These are phyloP conservation scores for Syncephalastrum contaminatum DNA, from an alignment of 371 early-diverging fungal species.

Conservation along the genomic window DNA sequence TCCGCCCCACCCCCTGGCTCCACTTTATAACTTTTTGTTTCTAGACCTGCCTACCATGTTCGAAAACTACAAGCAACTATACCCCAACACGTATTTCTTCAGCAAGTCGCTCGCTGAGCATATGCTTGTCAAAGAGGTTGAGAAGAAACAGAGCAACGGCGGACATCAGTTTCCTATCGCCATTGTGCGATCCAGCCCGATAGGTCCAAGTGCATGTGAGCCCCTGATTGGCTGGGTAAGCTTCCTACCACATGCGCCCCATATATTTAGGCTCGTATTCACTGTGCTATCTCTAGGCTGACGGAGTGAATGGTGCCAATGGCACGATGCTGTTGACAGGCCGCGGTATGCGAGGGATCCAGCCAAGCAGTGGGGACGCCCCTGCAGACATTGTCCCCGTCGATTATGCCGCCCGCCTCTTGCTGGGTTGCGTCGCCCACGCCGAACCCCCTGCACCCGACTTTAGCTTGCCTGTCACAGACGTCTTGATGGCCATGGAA, in stretches of 20 bases:
- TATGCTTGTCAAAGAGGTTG: conserved; percentile 43
- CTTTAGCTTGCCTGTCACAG: conserved; percentile 8
- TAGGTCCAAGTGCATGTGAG: conserved; percentile 52
- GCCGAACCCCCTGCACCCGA: conserved; percentile 14
- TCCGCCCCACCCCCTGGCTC: no score
- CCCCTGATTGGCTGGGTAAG: conserved; percentile 67
- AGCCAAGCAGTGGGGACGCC: conserved; percentile 31
- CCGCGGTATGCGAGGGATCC: conserved; percentile 36
- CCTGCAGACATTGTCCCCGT: conserved; percentile 58
- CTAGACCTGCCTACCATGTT: conserved; percentile 16
- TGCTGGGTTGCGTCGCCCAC: conserved; percentile 41
- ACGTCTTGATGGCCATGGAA: neutral
- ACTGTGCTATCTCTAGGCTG: conserved; percentile 27
- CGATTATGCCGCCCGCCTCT: conserved; percentile 45
- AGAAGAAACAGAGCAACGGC: conserved; percentile 26
- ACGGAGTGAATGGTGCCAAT: conserved; percentile 60
- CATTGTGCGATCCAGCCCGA: conserved; percentile 54
- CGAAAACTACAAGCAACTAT: conserved; percentile 19
- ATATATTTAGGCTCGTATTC: neutral
- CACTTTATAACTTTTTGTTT: conserved; percentile 1
- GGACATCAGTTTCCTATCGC: conserved; percentile 40
- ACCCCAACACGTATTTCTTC: conserved; percentile 55
- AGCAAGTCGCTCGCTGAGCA: conserved; percentile 62
- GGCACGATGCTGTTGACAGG: conserved; percentile 41
- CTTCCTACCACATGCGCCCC: neutral